Evolutionary conservation across 345 rosid species (phyloP), one percentile per base, ranked within the genome.

Genomic region (Boechera stricta): DNA sequence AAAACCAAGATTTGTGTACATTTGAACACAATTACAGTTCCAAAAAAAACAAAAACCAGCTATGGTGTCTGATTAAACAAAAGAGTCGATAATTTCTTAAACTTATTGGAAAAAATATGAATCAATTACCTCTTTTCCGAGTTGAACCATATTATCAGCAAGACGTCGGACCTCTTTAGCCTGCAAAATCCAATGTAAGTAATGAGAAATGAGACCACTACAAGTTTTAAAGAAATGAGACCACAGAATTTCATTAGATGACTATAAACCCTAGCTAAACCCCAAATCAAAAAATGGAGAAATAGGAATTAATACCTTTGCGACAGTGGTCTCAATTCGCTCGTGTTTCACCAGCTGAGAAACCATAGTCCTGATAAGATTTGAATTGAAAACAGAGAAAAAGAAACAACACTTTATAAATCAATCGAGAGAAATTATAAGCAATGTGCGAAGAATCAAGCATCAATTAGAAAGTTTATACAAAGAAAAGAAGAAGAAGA

Each of bases 301-400:
- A 39, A 64, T 33, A 7, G 33, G 15, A 7, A 12, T 31, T 12
- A 59, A 24, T 72, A 86, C 98, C 90, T 92, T 94, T 18, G 97
- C 87, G 67, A 94, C 95, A 11, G 97, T 92, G 69, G 98, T 94
- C 64, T 92, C 97, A 10, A 92, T 89, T 4, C 98, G 86, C 81
- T 94, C 98, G 74, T 92, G 98, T 83, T 92, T 92, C 76, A 92
- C 92, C 87, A 94, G 41, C 71, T 92, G 97, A n/a, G 98, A 94
- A 29, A 90, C 98, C 97, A 94, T 83, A 41, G 97, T 92, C 80
- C 98, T 92, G 83, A 44, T 54, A 1, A 3, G 28, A 41, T 0
- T 72, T 28, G 3, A 6, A 52, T 31, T 63, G 9, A 36, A 49
- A 5, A 67, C 1, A 57, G 28, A 49, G 28, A 48, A 35, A 3